Evolutionary conservation across 2,329 filamentous ascomycete species (phyloP).

Genomic region (Colletotrichum spinosum): DNA sequence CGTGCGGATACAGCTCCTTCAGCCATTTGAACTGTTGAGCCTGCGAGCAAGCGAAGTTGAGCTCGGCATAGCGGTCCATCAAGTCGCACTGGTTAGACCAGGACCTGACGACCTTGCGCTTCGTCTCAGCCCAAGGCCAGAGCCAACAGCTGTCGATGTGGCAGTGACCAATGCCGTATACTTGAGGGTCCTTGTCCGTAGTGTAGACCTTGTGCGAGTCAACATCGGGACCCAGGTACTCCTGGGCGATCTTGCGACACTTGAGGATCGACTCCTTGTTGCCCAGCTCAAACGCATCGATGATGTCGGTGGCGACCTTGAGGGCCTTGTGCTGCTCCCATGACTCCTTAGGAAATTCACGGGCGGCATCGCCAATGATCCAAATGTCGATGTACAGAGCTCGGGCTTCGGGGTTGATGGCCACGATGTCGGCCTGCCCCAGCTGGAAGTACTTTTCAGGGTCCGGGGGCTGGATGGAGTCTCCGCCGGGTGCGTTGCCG

Average conservation of each 20-base stretch:
- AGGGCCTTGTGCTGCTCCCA: conserved; percentile 91
- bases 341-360: conserved; percentile 89
- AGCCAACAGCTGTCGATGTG: conserved; percentile 99
- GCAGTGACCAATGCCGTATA: conserved; percentile 93
- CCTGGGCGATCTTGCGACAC: conserved; percentile 83
- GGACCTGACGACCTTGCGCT: conserved; percentile 93
- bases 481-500: conserved; percentile 86
- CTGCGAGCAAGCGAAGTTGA: conserved; percentile 91
- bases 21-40: conserved; percentile 99
- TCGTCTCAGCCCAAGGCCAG: conserved; percentile 98
- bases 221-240: conserved; percentile 84
- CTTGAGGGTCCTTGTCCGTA: conserved; percentile 77
- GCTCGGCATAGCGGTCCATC: conserved; percentile 94
- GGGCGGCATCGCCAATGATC: conserved; percentile 93
- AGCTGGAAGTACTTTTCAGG: conserved; percentile 87
- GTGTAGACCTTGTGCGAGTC: conserved; percentile 89
- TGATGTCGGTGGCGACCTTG: conserved; percentile 86
- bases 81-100: conserved; percentile 98
- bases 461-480: conserved; percentile 88
- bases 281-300: conserved; percentile 88
- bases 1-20: conserved; percentile 86
- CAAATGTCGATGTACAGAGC: conserved; percentile 92
- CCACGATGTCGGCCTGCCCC: conserved; percentile 84
- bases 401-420: conserved; percentile 86
- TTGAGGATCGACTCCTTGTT: conserved; percentile 82